Evolutionary conservation across 1,139 yeast species (phyloP), one percentile per base, ranked within the genome.

Genomic region (Wickerhamomyces sp.): DNA sequence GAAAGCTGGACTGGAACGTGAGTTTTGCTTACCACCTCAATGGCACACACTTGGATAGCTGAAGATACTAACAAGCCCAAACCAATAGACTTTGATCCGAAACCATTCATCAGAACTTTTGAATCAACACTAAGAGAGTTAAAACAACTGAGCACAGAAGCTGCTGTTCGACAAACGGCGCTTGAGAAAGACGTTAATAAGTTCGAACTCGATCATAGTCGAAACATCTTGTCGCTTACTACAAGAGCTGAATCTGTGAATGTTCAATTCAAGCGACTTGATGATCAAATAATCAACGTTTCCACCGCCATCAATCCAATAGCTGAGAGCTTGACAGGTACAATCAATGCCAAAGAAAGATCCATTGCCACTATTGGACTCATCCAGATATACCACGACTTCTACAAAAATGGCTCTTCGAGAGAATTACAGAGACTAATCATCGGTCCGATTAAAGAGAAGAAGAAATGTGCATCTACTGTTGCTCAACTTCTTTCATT

Each of bases 21-120:
- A 27, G 40, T 39, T n/a, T n/a, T n/a, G n/a, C n/a, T n/a, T n/a
- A n/a, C n/a, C n/a, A n/a, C n/a, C n/a, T n/a, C n/a, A n/a, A n/a
- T n/a, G n/a, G n/a, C n/a, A n/a, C n/a, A n/a, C n/a, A n/a, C n/a
- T n/a, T n/a, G n/a, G n/a, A n/a, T n/a, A n/a, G n/a, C n/a, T n/a
- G n/a, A n/a, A n/a, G n/a, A n/a, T n/a, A n/a, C n/a, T n/a, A n/a
- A n/a, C n/a, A n/a, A n/a, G n/a, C n/a, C n/a, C n/a, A n/a, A n/a
- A n/a, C n/a, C n/a, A n/a, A n/a, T 38, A 44, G 45, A 72, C 54
- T 58, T 83, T 36, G 96, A 91, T 55, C 96, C 98, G 2, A 88
- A 86, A 49, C 98, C 98, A 2, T 89, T 86, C 55, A 91, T 91
- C 36, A 73, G 96, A 51, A 86, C 96, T 0, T 89, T 91, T 58